phyloP scores from a whole-genome alignment of 257 asterid species.

The Solanum appendiculatum region DNA sequence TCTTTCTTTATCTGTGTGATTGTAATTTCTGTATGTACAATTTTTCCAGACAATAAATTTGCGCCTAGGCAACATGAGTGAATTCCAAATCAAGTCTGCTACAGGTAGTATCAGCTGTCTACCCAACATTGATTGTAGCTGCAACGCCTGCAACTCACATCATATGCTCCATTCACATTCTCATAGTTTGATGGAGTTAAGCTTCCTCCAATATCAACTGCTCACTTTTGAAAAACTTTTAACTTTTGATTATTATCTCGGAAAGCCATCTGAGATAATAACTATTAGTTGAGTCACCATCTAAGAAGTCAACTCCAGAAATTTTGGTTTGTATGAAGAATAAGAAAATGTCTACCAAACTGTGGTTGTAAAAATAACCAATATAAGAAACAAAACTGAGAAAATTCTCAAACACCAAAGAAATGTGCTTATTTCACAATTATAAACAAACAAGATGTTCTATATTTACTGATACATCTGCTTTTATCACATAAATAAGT shows the following conservation, averaged over 20 bases:
- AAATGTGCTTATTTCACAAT: neutral
- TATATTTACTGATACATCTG: neutral
- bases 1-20: neutral
- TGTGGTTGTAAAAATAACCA: neutral
- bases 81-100: too few species aligned
- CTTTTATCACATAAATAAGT: neutral
- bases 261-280: neutral
- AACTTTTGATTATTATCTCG: too few species aligned
- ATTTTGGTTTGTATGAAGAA: too few species aligned
- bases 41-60: too few species aligned
- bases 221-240: too few species aligned
- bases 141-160: too few species aligned
- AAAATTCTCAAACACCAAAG: neutral
- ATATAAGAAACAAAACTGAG: neutral
- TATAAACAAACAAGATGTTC: neutral
- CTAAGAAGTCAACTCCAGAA: neutral
- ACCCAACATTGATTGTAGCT: neutral
- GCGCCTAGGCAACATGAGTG: too few species aligned
- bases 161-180: too few species aligned
- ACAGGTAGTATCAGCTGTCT: too few species aligned
- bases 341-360: too few species aligned
- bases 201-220: too few species aligned
- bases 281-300: neutral
- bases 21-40: neutral
- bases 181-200: too few species aligned